Conservation (phyloP, 2,329 filamentous ascomycete genomes). For the Pseudopithomyces chartarum region DNA sequence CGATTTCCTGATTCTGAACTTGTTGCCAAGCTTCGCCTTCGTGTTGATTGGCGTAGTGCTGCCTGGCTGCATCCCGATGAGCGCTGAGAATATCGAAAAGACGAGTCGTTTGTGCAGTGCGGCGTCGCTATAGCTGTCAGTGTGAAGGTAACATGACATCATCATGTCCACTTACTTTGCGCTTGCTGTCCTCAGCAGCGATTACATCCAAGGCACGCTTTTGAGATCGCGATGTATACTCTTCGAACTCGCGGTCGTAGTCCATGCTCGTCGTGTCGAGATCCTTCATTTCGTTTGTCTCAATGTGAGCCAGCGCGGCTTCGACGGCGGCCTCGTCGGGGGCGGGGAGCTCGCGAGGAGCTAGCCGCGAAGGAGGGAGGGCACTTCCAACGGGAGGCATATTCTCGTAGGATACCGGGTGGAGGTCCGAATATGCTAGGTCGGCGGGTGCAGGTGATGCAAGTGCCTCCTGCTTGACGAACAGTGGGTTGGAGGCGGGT, state of each 20-base stretch:
- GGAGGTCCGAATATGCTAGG: slow-evolving; percentile 22
- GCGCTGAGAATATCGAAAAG: slow-evolving; percentile 65
- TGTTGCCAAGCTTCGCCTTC: slow-evolving; percentile 82
- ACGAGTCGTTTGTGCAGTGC: slow-evolving; percentile 60
- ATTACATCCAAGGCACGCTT: slow-evolving; percentile 74
- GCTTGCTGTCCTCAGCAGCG: slow-evolving; percentile 65
- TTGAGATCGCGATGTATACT: slow-evolving; percentile 58
- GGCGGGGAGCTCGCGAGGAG: slow-evolving; percentile 34
- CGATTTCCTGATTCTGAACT: slow-evolving; percentile 86
- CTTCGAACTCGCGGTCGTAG: slow-evolving; percentile 57
- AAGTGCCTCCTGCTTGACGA: slow-evolving; percentile 42
- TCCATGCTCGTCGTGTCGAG: slow-evolving; percentile 60
- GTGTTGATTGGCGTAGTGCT: slow-evolving; percentile 76
- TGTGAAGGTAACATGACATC: not conserved
- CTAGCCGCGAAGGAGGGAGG: slow-evolving; percentile 19
- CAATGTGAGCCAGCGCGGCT: slow-evolving; percentile 65
- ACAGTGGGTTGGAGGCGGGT: slow-evolving; percentile 26
- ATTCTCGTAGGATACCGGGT: slow-evolving; percentile 25
- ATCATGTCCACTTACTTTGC: slow-evolving; percentile 54
- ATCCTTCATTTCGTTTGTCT: slow-evolving; percentile 62
- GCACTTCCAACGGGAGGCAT: slow-evolving; percentile 26
- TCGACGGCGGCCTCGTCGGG: slow-evolving; percentile 69
- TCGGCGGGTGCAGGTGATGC: slow-evolving; percentile 36
- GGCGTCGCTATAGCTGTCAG: slow-evolving; percentile 59
- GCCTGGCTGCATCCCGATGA: slow-evolving; percentile 73